Percentiles rank a stretch among this genome's conserved stretches.
phyloP scores from a whole-genome alignment of 2,329 filamentous ascomycete species.

The Botrytis sinoallii region DNA sequence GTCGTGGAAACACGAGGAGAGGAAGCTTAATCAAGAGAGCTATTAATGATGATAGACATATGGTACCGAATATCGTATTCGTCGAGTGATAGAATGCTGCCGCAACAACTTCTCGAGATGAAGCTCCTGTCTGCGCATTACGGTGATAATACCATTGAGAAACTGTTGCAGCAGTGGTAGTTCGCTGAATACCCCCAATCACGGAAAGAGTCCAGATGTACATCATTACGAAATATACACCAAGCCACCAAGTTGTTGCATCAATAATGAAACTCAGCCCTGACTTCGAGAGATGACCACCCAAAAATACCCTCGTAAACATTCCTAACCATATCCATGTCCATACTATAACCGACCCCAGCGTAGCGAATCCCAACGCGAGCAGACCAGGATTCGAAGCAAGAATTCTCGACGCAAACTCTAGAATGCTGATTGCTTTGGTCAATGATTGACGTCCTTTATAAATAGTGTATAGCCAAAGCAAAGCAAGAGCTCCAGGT shows the following conservation, averaged over 20 bases:
- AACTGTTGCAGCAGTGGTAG: conserved; percentile 89
- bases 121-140: conserved; percentile 71
- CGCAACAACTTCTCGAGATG: conserved; percentile 75
- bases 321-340: conserved; percentile 96
- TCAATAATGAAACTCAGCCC: conserved; percentile 72
- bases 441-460: conserved; percentile 76
- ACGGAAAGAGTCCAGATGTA: conserved; percentile 94
- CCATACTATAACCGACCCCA: conserved; percentile 76
- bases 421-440: conserved; percentile 82
- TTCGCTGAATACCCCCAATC: conserved; percentile 82
- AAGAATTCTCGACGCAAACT: conserved; percentile 87
- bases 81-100: conserved; percentile 79
- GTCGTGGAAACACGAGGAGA: conserved; percentile 75
- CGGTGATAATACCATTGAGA: conserved; percentile 99
- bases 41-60: conserved; percentile 82
- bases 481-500: conserved; percentile 66
- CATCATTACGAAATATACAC: conserved; percentile 85
- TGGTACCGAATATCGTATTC: conserved; percentile 86
- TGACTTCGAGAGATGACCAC: conserved; percentile 73
- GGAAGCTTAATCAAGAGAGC: conserved; percentile 80
- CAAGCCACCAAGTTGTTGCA: conserved; percentile 90
- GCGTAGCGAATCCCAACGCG: conserved; percentile 74
- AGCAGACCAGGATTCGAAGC: conserved; percentile 80
- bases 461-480: conserved; percentile 82
- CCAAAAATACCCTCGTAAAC: conserved; percentile 93